A percentile compares a stretch with the other conserved stretches of the same genome.
Evolutionary conservation across 495 filamentous ascomycete species (phyloP).

Genomic region (Oleoguttula mirabilis): DNA sequence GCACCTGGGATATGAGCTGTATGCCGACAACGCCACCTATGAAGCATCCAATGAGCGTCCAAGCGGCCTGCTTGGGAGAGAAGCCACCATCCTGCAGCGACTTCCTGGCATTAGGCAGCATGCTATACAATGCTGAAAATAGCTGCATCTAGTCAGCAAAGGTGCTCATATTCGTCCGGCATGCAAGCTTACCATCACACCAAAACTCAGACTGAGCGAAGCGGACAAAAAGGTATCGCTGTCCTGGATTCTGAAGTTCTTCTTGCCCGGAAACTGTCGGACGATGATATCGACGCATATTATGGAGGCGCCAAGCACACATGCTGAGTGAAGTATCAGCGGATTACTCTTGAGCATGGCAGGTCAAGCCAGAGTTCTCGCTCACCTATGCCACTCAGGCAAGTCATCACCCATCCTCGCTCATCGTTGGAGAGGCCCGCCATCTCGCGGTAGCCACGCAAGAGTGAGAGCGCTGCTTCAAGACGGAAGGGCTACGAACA

Average conservation of each 20-base stretch:
- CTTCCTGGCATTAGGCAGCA: constrained; percentile 72
- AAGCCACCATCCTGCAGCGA: constrained; percentile 61
- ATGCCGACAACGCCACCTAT: constrained; percentile 74
- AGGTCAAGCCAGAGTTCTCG: background rate
- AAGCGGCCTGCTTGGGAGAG: constrained; percentile 53
- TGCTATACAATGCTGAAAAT: constrained; percentile 86
- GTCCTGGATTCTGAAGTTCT: constrained; percentile 74
- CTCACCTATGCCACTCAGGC: constrained; percentile 67
- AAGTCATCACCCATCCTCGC: constrained; percentile 86
- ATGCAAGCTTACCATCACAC: constrained; percentile 76
- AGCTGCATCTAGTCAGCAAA: constrained; percentile 40
- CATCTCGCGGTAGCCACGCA: no score
- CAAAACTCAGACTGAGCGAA: constrained; percentile 84
- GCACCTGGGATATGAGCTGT: constrained; percentile 59
- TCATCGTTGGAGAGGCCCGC: constrained; percentile 64
- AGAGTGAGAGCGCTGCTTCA: no score
- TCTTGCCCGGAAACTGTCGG: constrained; percentile 55
- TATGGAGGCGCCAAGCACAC: constrained; percentile 65
- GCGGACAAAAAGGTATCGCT: constrained; percentile 78
- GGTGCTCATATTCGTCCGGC: constrained; percentile 18
- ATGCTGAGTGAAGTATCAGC: constrained; percentile 48
- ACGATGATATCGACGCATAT: constrained; percentile 77
- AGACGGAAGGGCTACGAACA: no score
- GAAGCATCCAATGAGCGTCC: constrained; percentile 64
- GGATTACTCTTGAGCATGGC: constrained; percentile 9